These are phyloP conservation scores for Paecilomyces formosus DNA, from an alignment of 2,329 filamentous ascomycete species.

Conservation along the genomic window DNA sequence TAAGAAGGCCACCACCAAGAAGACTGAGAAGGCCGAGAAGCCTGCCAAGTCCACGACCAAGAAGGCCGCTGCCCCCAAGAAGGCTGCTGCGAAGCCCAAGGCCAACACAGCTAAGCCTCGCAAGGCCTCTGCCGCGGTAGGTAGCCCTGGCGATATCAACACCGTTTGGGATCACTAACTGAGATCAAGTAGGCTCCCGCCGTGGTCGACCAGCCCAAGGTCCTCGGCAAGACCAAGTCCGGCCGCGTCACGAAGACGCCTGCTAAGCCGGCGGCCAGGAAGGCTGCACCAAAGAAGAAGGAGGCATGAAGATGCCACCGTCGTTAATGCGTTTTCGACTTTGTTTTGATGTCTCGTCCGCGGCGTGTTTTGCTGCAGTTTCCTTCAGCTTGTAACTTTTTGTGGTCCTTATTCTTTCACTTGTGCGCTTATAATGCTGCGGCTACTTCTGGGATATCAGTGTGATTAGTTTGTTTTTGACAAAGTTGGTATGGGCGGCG, in stretches of 20 bases:
- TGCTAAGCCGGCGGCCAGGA: constrained; percentile 36
- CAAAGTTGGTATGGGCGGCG: constrained; percentile 26
- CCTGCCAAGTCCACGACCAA: constrained; percentile 40
- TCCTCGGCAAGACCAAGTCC: constrained; percentile 75
- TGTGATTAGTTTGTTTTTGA: constrained; percentile 12
- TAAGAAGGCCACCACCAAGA: constrained; percentile 10
- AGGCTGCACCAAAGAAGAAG: constrained; percentile 41
- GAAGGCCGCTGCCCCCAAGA: constrained; percentile 40
- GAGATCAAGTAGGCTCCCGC: constrained; percentile 49
- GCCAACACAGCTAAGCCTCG: constrained; percentile 48
- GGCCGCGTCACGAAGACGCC: constrained; percentile 71
- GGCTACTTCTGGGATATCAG: constrained; percentile 17
- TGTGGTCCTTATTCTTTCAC: constrained; percentile 16
- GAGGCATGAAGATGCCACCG: constrained; percentile 2
- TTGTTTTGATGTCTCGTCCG: constrained; percentile 11
- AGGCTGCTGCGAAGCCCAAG: constrained; percentile 45
- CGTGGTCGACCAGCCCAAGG: constrained; percentile 61
- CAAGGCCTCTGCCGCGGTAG: constrained; percentile 40
- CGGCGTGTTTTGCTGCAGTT: constrained; percentile 2
- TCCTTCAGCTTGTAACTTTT: constrained; percentile 18
- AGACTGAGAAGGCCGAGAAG: constrained; percentile 36
- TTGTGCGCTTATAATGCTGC: constrained; percentile 12
- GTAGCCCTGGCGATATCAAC: constrained; percentile 9
- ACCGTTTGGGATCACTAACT: constrained; percentile 9
- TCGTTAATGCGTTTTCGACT: constrained; percentile 5